Base-by-base conservation (phyloP, 1,284 basidiomycete species). In the Puccinia horiana region DNA sequence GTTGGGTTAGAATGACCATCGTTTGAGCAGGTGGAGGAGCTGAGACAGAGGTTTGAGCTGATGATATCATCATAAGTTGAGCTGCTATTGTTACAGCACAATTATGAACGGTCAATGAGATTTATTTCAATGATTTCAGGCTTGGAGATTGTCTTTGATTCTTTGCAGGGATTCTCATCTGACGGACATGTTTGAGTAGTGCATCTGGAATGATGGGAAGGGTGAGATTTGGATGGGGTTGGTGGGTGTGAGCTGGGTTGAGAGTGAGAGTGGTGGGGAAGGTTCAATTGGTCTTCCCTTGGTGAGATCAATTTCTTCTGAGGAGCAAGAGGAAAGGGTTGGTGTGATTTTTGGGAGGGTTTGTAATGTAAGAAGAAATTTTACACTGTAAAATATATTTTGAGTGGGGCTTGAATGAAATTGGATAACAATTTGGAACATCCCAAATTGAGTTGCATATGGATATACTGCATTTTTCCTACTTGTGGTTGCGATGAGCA, bases 101-200 rank as follows among this genome's bases (percentile, higher is more conserved):
- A 73, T 26, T 74, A 58, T 81, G 78, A 29, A 72, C n/a, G n/a
- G 23, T n/a, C 9, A 52, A 4, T 14, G 47, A 35, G 29, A 6
- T n/a, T 2, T 23, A 47, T 58, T 29, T 20, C 4, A n/a, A 20
- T n/a, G 56, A n/a, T n/a, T n/a, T 9, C 26, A 35, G 40, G 14
- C 23, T 72, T 20, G 77, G 65, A 26, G 77, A 54, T 23, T 32
- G 44, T 12, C 42, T 32, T 29, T 65, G 44, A 6, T 32, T 42
- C n/a, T 26, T 61, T 32, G 78, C 49, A 1, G 35, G 26, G 23
- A 58, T 40, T 52, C 56, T 72, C 69, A 81, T 81, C 56, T 81
- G 78, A 37, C 69, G 54, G 23, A 81, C 78, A 61, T 73, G 78
- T 47, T 20, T 72, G 32, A 81, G 78, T n/a, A 81, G 78, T 29